These are phyloP conservation scores for Colletotrichum sojae DNA, from an alignment of 2,329 filamentous ascomycete species.

Conservation along the genomic window DNA sequence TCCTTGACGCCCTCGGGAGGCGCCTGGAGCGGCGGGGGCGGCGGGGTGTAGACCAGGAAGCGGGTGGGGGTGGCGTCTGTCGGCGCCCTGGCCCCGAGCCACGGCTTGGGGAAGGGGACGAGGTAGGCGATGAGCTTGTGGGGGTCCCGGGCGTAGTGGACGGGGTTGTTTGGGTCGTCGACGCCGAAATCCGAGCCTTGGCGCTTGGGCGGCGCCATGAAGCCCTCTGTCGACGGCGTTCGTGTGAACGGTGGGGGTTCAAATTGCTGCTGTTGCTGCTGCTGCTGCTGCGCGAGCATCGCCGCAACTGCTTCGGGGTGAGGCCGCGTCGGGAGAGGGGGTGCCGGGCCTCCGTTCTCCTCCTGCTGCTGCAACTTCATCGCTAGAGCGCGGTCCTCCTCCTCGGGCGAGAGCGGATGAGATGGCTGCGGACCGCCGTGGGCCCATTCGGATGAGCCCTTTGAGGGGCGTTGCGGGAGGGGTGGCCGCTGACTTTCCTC, in stretches of 20 bases:
- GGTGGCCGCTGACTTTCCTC: constrained; percentile 23
- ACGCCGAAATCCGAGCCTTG: constrained; percentile 32
- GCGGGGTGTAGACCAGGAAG: constrained; percentile 35
- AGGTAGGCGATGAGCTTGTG: constrained; percentile 39
- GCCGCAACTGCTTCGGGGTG: constrained; percentile 29
- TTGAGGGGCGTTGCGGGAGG: constrained; percentile 19
- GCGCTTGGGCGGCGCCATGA: constrained; percentile 30
- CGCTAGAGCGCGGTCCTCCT: constrained; percentile 30
- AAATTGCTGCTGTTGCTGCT: constrained; percentile 3
- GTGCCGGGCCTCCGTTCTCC: constrained; percentile 17
- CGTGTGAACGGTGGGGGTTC: constrained; percentile 29
- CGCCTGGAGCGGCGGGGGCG: constrained; percentile 34
- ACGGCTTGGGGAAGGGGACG: constrained; percentile 37
- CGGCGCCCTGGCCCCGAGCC: constrained; percentile 22
- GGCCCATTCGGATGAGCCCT: constrained; percentile 11
- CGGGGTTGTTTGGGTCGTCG: constrained; percentile 36
- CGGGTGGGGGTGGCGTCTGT: constrained; percentile 26
- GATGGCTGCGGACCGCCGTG: constrained; percentile 2
- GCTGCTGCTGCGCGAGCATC: constrained; percentile 22
- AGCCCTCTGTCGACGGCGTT: constrained; percentile 30
- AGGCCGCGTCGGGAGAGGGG: constrained; percentile 29
- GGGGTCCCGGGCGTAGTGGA: constrained; percentile 34
- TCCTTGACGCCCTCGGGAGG: constrained; percentile 38
- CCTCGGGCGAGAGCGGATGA: constrained; percentile 26
- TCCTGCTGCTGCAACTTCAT: constrained; percentile 32